Base-by-base conservation (phyloP, 2,329 filamentous ascomycete species). In the Colletotrichum godetiae region DNA sequence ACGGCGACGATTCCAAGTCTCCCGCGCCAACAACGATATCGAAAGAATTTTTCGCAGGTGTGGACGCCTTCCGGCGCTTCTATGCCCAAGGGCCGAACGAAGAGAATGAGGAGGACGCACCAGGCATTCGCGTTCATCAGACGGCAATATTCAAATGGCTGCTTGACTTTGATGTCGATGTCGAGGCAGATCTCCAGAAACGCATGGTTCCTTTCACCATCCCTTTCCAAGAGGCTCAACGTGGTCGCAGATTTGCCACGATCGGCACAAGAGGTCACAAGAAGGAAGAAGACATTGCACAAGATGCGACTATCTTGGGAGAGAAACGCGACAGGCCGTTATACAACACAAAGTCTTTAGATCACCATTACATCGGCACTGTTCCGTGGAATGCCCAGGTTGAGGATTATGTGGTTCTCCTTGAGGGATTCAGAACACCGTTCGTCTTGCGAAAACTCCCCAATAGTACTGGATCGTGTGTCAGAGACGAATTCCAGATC, bases 391-490 rank as follows among this genome's bases (percentile, higher is more conserved):
- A 68, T 24, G 66, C 60, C 12, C 59, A 73, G 60, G 29, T 52
- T 6, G 59, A 72, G 1, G 82, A 83, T 66, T 75, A 77, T 1
- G 74, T 83, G 11, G 80, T 76, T 15, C 75, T 83, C 37, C 57
- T 84, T 13, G 77, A 80, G 27, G 82, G 82, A 3, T 82, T 81
- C 0, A 79, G 70, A 57, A 79, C 79, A 1, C 81, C 81, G 7
- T 82, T 81, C 29, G 61, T 82, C 33, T 68, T 84, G 5, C 76
- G 81, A 11, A 74, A 46, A 59, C 60, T 58, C 31, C 62, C 62
- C 0, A 70, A 62, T 3, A 37, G 53, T 4, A 12, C 15, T 6
- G 12, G 4, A 0, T 12, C 11, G 11, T 5, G 12, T 5, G 29
- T 2, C 5, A 19, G 2, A 1, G 33, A 49, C 3, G 29, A 37